A percentile compares a stretch with the other conserved stretches of the same genome.
Conservation (phyloP, 2,329 filamentous ascomycete genomes). For the Simplicillium sp. region DNA sequence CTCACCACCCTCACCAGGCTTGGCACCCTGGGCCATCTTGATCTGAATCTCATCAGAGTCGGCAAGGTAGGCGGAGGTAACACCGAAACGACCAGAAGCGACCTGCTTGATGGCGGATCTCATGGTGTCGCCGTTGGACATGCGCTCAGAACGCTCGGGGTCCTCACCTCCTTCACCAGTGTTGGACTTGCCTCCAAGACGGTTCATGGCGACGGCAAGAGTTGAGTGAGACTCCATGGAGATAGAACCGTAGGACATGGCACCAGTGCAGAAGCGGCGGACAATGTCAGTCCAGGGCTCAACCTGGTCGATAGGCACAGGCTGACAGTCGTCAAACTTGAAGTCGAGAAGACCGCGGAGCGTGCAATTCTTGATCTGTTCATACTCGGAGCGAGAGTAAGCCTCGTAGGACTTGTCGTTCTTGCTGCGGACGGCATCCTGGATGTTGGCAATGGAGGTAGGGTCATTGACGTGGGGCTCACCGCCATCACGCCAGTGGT, state of each 20-base stretch:
- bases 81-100: slow-evolving; percentile 90
- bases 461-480: slow-evolving; percentile 95
- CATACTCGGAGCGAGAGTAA: slow-evolving; percentile 86
- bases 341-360: slow-evolving; percentile 92
- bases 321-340: slow-evolving; percentile 77
- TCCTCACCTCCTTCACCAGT: slow-evolving; percentile 97
- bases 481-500: slow-evolving; percentile 96
- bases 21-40: slow-evolving; percentile 98
- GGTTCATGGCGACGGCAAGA: slow-evolving; percentile 91
- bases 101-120: slow-evolving; percentile 97
- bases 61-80: slow-evolving; percentile 87
- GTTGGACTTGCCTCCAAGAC: slow-evolving; percentile 93
- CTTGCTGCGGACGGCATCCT: slow-evolving; percentile 92
- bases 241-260: slow-evolving; percentile 98
- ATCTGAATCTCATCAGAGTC: slow-evolving; percentile 96
- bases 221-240: slow-evolving; percentile 98
- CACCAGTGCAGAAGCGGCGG: slow-evolving; percentile 89
- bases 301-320: slow-evolving; percentile 91
- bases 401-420: slow-evolving; percentile 98
- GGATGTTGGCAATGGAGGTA: slow-evolving; percentile 89
- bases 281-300: slow-evolving; percentile 98
- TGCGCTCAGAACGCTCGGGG: slow-evolving; percentile 73
- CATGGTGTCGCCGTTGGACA: slow-evolving; percentile 94
- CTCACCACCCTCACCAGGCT: slow-evolving; percentile 95
- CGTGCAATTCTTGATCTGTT: slow-evolving; percentile 94